These are phyloP conservation scores for Alternaria arbusti DNA, from an alignment of 2,329 filamentous ascomycete species.

Conservation along the genomic window DNA sequence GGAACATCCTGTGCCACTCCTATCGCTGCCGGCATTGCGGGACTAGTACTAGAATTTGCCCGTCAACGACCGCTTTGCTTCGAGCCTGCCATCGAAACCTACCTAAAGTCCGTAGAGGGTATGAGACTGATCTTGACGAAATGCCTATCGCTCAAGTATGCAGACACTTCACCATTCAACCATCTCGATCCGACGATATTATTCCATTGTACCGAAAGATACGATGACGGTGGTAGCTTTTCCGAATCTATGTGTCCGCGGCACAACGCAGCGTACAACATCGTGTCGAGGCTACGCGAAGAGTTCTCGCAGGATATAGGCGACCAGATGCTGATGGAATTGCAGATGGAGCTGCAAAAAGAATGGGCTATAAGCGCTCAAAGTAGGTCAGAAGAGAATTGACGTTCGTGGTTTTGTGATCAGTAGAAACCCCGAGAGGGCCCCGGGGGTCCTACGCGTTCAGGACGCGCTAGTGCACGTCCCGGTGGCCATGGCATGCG, in stretches of 20 bases:
- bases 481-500: background rate
- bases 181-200: background rate
- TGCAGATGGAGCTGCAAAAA: background rate
- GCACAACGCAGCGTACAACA: background rate
- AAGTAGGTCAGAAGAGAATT: background rate
- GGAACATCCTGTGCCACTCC: slow-evolving; percentile 19
- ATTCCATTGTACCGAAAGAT: background rate
- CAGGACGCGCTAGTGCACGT: background rate
- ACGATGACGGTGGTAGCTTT: background rate
- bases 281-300: background rate
- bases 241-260: background rate
- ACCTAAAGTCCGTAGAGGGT: background rate
- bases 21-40: slow-evolving; percentile 18
- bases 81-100: background rate
- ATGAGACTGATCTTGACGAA: background rate
- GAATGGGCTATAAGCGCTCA: background rate
- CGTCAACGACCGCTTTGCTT: slow-evolving; percentile 7
- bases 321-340: no score
- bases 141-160: background rate
- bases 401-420: background rate
- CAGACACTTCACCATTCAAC: background rate
- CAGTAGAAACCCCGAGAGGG: background rate
- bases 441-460: background rate
- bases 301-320: background rate
- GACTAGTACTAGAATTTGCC: slow-evolving; percentile 14